These are phyloP conservation scores for Gliomastix tumulicola DNA, from an alignment of 2,329 filamentous ascomycete species.

Conservation along the genomic window DNA sequence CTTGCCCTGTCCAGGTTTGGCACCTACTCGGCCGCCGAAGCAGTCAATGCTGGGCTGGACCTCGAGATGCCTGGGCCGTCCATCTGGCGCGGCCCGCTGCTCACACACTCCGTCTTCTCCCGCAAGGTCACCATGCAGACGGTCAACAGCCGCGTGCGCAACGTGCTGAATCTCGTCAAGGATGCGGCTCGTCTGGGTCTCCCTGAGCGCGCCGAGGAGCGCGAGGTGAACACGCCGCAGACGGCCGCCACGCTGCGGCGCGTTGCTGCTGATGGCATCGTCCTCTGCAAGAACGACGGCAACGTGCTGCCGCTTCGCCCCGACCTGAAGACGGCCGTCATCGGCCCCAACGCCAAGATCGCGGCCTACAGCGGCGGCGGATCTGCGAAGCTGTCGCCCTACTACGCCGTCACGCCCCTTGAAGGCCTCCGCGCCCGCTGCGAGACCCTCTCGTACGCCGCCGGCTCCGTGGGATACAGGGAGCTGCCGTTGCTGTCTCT, in stretches of 20 bases:
- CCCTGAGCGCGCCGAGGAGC: conserved; percentile 12
- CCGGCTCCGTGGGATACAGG: conserved; percentile 15
- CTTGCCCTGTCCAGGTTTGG: conserved; percentile 16
- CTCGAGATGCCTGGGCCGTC: conserved; percentile 28
- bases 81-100: conserved; percentile 11
- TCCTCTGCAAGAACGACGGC: conserved; percentile 11
- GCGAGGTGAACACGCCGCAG: conserved; percentile 38
- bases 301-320: conserved; percentile 50
- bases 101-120: conserved; percentile 11
- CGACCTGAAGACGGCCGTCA: conserved; percentile 43
- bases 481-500: conserved; percentile 17
- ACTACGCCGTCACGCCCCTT: conserved; percentile 20
- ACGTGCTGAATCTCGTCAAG: conserved; percentile 19
- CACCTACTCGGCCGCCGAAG: conserved; percentile 22
- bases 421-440: conserved; percentile 17
- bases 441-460: conserved; percentile 7
- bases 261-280: conserved; percentile 40
- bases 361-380: conserved; percentile 22
- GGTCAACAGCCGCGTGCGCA: conserved; percentile 17
- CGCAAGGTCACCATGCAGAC: conserved; percentile 12
- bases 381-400: conserved; percentile 20
- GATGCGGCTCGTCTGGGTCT: conserved; percentile 4
- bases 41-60: conserved; percentile 20
- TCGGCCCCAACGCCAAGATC: conserved; percentile 44
- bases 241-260: conserved; percentile 53